phyloP scores from a whole-genome alignment of 1,284 basidiomycete genomes.

The Phellopilus nigrolimitatus region DNA sequence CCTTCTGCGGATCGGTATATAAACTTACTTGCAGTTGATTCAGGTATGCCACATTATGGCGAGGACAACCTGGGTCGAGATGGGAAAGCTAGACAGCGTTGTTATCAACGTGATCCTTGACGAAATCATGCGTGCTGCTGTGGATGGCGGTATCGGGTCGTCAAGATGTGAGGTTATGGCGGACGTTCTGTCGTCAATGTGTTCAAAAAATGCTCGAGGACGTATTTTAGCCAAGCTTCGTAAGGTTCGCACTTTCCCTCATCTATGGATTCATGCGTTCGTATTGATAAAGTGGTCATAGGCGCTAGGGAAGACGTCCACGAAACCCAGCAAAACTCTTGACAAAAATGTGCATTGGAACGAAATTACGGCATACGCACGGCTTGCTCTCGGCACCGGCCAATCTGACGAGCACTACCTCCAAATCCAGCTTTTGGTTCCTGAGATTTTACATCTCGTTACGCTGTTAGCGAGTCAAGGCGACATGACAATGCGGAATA shows the following conservation, averaged over 20 bases:
- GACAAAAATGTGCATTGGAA: constrained; percentile 75
- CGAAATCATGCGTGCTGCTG: constrained; percentile 73
- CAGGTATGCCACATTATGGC: constrained; percentile 69
- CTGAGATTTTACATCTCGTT: constrained; percentile 77
- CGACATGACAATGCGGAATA: constrained; percentile 67
- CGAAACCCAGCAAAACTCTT: constrained; percentile 56
- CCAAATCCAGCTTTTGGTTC: constrained; percentile 74
- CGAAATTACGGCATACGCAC: constrained; percentile 76
- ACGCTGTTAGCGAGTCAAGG: constrained; percentile 74
- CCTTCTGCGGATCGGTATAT: background rate
- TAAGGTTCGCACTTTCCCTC: constrained; percentile 45
- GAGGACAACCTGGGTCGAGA: constrained; percentile 70
- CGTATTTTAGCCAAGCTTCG: constrained; percentile 74
- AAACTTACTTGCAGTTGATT: background rate
- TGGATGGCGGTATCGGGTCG: constrained; percentile 76
- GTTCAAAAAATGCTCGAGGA: constrained; percentile 74
- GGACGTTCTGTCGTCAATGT: constrained; percentile 68
- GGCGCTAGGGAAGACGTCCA: constrained; percentile 71
- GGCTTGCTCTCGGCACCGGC: constrained; percentile 67
- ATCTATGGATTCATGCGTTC: background rate
- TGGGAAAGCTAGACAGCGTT: constrained; percentile 61
- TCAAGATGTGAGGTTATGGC: constrained; percentile 71
- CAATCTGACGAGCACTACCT: constrained; percentile 60
- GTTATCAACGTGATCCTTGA: constrained; percentile 71
- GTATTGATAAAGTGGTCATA: constrained; percentile 26